A percentile compares a stretch with the other conserved stretches of the same genome.
Evolutionary conservation across 768 basidiomycete genomes (phyloP).

Genomic region (Boletus rubroflammeus): DNA sequence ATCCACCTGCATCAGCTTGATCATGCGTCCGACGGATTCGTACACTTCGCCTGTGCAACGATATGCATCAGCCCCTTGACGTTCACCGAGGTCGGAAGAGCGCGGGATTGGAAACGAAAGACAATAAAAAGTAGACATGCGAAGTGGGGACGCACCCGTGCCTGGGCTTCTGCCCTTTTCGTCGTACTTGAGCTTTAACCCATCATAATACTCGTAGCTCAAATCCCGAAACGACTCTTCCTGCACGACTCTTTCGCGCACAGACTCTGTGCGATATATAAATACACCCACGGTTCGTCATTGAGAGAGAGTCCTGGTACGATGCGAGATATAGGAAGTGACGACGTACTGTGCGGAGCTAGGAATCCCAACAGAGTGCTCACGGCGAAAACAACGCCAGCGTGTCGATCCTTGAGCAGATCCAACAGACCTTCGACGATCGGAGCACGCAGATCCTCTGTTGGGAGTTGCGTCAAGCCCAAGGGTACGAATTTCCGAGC

Average conservation of each 20-base stretch:
- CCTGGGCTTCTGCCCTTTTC: slow-evolving; percentile 9
- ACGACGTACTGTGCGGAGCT: slow-evolving; percentile 14
- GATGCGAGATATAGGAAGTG: neutral
- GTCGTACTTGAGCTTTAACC: slow-evolving; percentile 14
- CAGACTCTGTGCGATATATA: slow-evolving; percentile 2
- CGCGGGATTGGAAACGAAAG: neutral
- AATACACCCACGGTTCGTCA: neutral
- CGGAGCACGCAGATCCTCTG: slow-evolving; percentile 9
- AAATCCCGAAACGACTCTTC: slow-evolving; percentile 16
- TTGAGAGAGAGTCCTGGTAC: neutral
- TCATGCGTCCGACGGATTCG: slow-evolving; percentile 20
- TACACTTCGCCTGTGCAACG: slow-evolving; percentile 22
- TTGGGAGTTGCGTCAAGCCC: neutral
- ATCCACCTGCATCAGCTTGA: slow-evolving; percentile 16
- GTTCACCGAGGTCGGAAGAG: too few relatives aligned
- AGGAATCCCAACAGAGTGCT: slow-evolving; percentile 14
- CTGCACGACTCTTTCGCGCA: slow-evolving; percentile 15
- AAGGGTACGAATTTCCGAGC: neutral
- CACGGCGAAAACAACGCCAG: slow-evolving; percentile 15
- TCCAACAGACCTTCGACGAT: slow-evolving; percentile 12
- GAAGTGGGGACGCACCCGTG: slow-evolving; percentile 8
- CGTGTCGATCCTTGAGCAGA: slow-evolving; percentile 17
- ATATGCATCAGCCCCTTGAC: neutral
- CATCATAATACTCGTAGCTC: slow-evolving; percentile 20
- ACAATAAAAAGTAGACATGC: too few relatives aligned